These are phyloP conservation scores for Yamadazyma sp. DNA, from an alignment of 1,139 yeast species.

Conservation along the genomic window DNA sequence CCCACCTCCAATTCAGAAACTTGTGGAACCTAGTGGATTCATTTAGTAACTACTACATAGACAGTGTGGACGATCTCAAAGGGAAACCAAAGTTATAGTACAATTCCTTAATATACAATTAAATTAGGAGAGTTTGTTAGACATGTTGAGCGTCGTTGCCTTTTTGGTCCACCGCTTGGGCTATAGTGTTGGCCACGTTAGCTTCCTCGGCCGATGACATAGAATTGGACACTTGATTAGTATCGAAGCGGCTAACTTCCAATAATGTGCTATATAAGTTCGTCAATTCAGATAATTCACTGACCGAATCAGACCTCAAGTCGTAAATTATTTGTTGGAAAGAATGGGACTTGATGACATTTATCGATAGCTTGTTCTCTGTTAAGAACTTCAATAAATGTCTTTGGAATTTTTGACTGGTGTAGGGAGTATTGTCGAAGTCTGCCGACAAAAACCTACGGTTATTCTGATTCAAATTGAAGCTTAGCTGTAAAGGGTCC, in stretches of 20 bases:
- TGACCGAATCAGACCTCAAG: constrained; percentile 47
- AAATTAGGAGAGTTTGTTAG: background rate
- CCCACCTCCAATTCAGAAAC: constrained; percentile 20
- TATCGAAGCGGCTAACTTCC: constrained; percentile 42
- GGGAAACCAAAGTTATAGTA: constrained; percentile 12
- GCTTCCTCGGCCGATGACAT: constrained; percentile 19
- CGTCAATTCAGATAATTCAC: constrained; percentile 49
- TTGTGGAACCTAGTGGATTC: constrained; percentile 26
- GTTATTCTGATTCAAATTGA: constrained; percentile 11
- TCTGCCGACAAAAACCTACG: constrained; percentile 26
- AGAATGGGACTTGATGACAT: constrained; percentile 48
- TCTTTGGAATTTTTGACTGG: constrained; percentile 49
- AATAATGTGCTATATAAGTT: constrained; percentile 45
- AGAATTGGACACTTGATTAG: constrained; percentile 7
- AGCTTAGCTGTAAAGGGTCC: constrained; percentile 2
- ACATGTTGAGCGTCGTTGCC: constrained; percentile 8
- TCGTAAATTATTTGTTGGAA: constrained; percentile 55
- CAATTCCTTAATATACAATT: constrained; percentile 7
- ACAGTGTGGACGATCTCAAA: constrained; percentile 1
- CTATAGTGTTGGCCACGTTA: constrained; percentile 19
- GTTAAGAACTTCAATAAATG: constrained; percentile 51
- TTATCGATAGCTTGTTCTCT: constrained; percentile 52
- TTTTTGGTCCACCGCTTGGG: constrained; percentile 21
- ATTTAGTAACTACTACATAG: constrained; percentile 22
- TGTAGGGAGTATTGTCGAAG: constrained; percentile 45